These are phyloP conservation scores for Tarenaya hassleriana DNA, from an alignment of 345 rosid genomes.

Conservation along the genomic window DNA sequence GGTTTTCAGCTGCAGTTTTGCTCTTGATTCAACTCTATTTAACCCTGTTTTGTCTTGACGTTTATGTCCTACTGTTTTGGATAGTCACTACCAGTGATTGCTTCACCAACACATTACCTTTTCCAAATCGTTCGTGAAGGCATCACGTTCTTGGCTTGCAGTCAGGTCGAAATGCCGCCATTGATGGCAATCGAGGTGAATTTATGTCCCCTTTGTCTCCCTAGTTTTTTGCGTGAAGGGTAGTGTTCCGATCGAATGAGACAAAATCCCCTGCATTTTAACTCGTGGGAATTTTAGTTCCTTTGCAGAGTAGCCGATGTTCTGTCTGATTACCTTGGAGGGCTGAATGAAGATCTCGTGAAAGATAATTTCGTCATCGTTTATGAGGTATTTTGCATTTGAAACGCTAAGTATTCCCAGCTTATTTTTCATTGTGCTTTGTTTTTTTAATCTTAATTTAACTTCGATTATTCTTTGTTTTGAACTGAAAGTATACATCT, in stretches of 20 bases:
- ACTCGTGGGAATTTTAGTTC: constrained; percentile 47
- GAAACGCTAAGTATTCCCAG: neutral
- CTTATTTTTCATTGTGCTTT: neutral
- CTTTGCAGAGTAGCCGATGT: constrained; percentile 92
- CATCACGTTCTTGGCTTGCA: constrained; percentile 85
- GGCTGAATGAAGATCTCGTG: constrained; percentile 80
- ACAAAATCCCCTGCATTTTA: constrained; percentile 16
- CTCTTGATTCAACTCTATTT: constrained; percentile 16
- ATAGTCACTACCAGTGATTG: constrained; percentile 74
- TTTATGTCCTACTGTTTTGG: constrained; percentile 7
- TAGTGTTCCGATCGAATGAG: constrained; percentile 6
- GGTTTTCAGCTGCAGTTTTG: neutral
- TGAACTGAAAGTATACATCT: neutral
- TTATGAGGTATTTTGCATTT: constrained; percentile 57
- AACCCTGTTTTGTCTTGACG: neutral
- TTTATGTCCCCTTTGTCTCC: constrained; percentile 1
- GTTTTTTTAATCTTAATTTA: neutral
- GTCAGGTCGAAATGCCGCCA: constrained; percentile 98
- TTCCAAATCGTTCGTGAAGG: constrained; percentile 88
- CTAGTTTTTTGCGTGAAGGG: constrained; percentile 1
- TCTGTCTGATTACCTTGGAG: constrained; percentile 84
- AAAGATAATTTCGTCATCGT: constrained; percentile 96
- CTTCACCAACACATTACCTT: constrained; percentile 91
- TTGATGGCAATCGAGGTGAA: constrained; percentile 95
- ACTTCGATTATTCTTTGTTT: too few relatives aligned